Evolutionary conservation across 2,329 filamentous ascomycete genomes (phyloP).

Genomic region (Fusarium algeriense): DNA sequence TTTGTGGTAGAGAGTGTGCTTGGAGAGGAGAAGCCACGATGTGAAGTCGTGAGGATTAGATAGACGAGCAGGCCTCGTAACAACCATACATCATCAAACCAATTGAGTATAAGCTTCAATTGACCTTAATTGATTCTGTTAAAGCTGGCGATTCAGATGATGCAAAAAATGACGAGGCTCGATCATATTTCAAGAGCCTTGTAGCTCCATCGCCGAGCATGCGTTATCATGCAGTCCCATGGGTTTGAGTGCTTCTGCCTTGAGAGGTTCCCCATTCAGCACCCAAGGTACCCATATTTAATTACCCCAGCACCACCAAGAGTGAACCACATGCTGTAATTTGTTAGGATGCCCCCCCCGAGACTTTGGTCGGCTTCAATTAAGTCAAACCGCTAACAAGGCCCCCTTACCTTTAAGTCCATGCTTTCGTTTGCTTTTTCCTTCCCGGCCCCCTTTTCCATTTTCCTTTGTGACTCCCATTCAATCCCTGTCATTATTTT

Average conservation of each 20-base stretch:
- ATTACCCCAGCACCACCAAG: constrained; percentile 21
- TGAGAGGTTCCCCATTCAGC: constrained; percentile 35
- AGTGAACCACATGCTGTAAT: constrained; percentile 20
- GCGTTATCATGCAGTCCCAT: constrained; percentile 47
- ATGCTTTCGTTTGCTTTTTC: constrained; percentile 7
- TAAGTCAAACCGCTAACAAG: constrained; percentile 21
- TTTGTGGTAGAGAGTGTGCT: constrained; percentile 37
- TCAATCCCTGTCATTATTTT: constrained; percentile 20
- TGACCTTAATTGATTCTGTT: constrained; percentile 40
- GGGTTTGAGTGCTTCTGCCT: constrained; percentile 43
- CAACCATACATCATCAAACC: background rate
- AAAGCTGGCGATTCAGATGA: constrained; percentile 13
- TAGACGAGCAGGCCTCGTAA: constrained; percentile 22
- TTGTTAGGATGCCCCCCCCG: constrained; percentile 8
- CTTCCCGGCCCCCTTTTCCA: constrained; percentile 35
- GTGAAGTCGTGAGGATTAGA: constrained; percentile 45
- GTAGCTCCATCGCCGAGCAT: constrained; percentile 42
- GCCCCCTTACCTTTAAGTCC: constrained; percentile 25
- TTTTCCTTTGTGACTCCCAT: constrained; percentile 31
- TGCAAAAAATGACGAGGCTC: constrained; percentile 38
- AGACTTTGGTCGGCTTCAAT: constrained; percentile 22
- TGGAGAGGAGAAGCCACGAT: constrained; percentile 33
- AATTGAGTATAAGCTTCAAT: constrained; percentile 20
- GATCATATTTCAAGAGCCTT: constrained; percentile 34
- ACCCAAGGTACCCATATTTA: constrained; percentile 17